Percentiles rank a stretch among this genome's conserved stretches.
phyloP scores from a whole-genome alignment of 2,329 filamentous ascomycete genomes.

The Aspergillus floridensis region DNA sequence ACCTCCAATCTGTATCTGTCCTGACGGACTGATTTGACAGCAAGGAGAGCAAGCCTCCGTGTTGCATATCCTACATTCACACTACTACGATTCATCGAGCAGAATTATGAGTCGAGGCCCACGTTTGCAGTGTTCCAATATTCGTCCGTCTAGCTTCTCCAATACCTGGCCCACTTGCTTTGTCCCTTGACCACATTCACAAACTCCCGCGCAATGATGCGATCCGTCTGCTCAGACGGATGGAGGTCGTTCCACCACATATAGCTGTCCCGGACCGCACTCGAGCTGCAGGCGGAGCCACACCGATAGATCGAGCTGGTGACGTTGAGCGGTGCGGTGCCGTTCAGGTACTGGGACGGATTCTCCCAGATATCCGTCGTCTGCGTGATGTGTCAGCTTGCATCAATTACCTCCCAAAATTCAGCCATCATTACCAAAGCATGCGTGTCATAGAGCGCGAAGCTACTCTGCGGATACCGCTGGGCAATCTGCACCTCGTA shows the following conservation, averaged over 20 bases:
- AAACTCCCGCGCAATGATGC: slow-evolving; percentile 57
- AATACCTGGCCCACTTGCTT: slow-evolving; percentile 31
- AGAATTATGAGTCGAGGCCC: too few relatives aligned
- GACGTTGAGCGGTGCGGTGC: slow-evolving; percentile 61
- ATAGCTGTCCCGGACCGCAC: slow-evolving; percentile 56
- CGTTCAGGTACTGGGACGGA: slow-evolving; percentile 61
- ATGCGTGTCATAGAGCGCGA: slow-evolving; percentile 68
- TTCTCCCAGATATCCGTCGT: slow-evolving; percentile 60
- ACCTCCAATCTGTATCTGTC: too few relatives aligned
- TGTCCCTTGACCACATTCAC: slow-evolving; percentile 53
- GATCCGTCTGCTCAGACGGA: slow-evolving; percentile 63
- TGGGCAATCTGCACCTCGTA: slow-evolving; percentile 44
- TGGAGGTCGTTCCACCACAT: slow-evolving; percentile 75
- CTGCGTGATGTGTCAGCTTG: slow-evolving; percentile 4
- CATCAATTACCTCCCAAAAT: background rate
- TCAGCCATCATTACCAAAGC: slow-evolving; percentile 45
- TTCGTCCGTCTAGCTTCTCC: slow-evolving; percentile 7
- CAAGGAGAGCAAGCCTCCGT: too few relatives aligned
- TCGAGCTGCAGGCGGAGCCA: slow-evolving; percentile 26
- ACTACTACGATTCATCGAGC: too few relatives aligned
- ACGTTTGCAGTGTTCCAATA: too few relatives aligned
- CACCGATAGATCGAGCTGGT: slow-evolving; percentile 60
- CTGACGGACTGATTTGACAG: too few relatives aligned
- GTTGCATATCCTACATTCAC: too few relatives aligned
- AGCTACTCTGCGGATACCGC: slow-evolving; percentile 53